Evolutionary conservation across 2,329 filamentous ascomycete genomes (phyloP).

Genomic region (Calonectria hongkongensis): DNA sequence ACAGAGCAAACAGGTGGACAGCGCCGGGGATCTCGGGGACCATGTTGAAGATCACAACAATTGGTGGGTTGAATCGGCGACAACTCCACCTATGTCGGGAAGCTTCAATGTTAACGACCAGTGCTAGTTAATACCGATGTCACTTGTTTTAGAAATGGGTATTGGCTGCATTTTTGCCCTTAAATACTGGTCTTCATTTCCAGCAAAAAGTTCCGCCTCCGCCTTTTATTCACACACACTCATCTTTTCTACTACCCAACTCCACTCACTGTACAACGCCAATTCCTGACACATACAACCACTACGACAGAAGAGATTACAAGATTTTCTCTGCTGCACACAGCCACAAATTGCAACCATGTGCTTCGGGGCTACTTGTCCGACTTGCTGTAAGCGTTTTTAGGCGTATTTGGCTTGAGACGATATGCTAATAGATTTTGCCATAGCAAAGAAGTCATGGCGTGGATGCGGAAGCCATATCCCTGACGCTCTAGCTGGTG

Average conservation of each 20-base stretch:
- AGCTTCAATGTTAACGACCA: not conserved
- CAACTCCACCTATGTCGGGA: conserved; percentile 26
- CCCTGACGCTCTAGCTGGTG: conserved; percentile 64
- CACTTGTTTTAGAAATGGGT: not conserved
- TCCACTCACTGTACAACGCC: not conserved
- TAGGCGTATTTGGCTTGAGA: not conserved
- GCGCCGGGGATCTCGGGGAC: conserved; percentile 37
- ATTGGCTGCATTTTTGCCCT: not conserved
- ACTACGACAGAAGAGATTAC: not conserved
- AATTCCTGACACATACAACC: not conserved
- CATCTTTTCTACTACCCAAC: not conserved
- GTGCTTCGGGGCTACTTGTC: conserved; percentile 64
- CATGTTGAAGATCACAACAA: conserved; percentile 2
- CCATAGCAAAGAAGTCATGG: conserved; percentile 68
- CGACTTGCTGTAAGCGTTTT: conserved; percentile 63
- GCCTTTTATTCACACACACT: too few relatives aligned
- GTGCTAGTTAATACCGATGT: not conserved
- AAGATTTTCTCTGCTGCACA: not conserved
- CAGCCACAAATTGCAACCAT: conserved; percentile 53
- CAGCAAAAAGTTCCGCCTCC: not conserved
- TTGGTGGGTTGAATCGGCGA: conserved; percentile 28
- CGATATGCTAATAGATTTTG: not conserved
- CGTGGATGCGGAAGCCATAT: conserved; percentile 70
- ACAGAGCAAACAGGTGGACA: too few relatives aligned
- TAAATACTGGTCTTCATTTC: not conserved